Percentiles rank a stretch among this genome's conserved stretches.
phyloP scores from a whole-genome alignment of 2,329 filamentous ascomycete genomes.

The Cladosporium sp. region DNA sequence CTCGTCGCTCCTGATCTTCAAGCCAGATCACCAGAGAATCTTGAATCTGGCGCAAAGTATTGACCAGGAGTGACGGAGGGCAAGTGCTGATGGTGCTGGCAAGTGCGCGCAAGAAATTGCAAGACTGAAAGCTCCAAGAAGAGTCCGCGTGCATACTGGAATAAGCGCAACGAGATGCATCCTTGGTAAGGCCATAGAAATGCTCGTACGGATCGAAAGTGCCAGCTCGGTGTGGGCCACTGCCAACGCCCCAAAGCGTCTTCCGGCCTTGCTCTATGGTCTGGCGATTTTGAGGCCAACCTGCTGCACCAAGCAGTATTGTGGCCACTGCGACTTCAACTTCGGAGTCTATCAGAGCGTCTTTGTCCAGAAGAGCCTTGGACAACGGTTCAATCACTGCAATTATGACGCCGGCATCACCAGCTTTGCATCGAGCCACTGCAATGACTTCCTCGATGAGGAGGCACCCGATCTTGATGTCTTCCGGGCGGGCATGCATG shows the following conservation, averaged over 20 bases:
- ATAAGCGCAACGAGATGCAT: constrained; percentile 55
- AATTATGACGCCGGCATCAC: constrained; percentile 63
- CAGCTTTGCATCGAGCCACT: constrained; percentile 28
- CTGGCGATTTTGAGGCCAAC: constrained; percentile 56
- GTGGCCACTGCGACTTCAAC: constrained; percentile 11
- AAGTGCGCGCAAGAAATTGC: constrained; percentile 32
- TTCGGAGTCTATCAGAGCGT: background rate
- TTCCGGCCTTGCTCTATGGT: constrained; percentile 62
- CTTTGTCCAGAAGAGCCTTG: constrained; percentile 14
- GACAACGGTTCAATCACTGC: constrained; percentile 57
- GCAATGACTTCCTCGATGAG: background rate
- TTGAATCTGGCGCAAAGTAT: constrained; percentile 1
- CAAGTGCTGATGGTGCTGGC: constrained; percentile 43
- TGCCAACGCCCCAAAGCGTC: constrained; percentile 60
- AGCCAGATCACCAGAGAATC: constrained; percentile 14
- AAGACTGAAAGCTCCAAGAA: constrained; percentile 25
- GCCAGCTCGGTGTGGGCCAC: constrained; percentile 30
- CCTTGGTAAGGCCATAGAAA: constrained; percentile 58
- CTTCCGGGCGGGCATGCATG: background rate
- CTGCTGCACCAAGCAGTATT: constrained; percentile 11
- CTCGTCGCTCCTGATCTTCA: constrained; percentile 2
- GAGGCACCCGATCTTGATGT: background rate
- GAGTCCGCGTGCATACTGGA: constrained; percentile 30
- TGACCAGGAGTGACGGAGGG: constrained; percentile 38
- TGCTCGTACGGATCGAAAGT: constrained; percentile 59